phyloP scores from a whole-genome alignment of 164 flowering plant genomes.

The Berberis thunbergii region DNA sequence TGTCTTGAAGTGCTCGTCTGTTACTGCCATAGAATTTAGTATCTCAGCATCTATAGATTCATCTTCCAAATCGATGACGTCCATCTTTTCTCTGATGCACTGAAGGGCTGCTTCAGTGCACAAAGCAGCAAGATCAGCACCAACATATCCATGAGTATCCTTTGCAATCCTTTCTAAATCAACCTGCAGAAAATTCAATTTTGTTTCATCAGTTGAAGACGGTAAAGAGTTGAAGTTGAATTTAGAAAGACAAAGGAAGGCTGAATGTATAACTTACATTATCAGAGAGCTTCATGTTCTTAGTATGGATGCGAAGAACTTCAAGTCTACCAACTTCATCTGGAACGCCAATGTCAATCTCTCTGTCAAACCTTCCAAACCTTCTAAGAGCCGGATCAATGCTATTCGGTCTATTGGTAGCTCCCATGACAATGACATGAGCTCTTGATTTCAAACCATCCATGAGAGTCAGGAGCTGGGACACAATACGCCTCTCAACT shows the following conservation, averaged over 20 bases:
- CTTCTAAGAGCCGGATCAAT: conserved; percentile 85
- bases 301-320: conserved; percentile 84
- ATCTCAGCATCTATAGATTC: conserved; percentile 80
- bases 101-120: conserved; percentile 87
- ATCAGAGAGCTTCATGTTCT: conserved; percentile 86
- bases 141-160: conserved; percentile 82
- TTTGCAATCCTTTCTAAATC: conserved; percentile 67
- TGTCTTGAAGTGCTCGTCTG: conserved; percentile 74
- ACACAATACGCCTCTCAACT: conserved; percentile 82
- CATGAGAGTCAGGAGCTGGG: conserved; percentile 82
- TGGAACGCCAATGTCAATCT: conserved; percentile 85
- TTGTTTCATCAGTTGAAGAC: neutral
- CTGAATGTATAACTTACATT: conserved; percentile 29
- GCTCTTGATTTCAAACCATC: conserved; percentile 81
- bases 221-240: neutral
- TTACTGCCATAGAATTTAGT: conserved; percentile 79
- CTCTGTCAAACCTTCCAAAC: conserved; percentile 83
- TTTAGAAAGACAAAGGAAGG: neutral
- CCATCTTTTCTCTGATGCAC: conserved; percentile 90
- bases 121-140: conserved; percentile 80
- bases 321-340: conserved; percentile 89
- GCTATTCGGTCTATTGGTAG: conserved; percentile 83
- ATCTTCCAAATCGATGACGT: conserved; percentile 80
- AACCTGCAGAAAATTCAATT: conserved; percentile 31
- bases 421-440: conserved; percentile 83